phyloP scores from a whole-genome alignment of 2,329 filamentous ascomycete genomes.

The Penicillium sp. region DNA sequence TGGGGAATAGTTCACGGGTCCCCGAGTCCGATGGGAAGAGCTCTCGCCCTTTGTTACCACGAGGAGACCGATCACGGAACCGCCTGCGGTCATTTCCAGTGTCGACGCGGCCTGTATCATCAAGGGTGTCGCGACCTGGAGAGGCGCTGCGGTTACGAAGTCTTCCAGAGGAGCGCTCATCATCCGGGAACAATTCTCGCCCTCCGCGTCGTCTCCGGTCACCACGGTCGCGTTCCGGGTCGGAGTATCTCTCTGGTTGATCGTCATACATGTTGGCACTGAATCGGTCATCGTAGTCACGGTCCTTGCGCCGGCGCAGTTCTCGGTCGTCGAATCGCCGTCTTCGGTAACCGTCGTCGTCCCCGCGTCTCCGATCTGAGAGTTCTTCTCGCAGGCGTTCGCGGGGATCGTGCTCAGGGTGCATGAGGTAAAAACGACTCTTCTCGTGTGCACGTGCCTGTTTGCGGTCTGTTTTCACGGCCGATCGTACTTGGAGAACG shows the following conservation, averaged over 20 bases:
- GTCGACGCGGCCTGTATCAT: constrained; percentile 42
- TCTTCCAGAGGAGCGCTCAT: constrained; percentile 46
- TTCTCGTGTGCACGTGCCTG: constrained; percentile 74
- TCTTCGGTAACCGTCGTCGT: constrained; percentile 49
- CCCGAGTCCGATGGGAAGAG: constrained; percentile 60
- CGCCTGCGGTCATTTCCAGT: constrained; percentile 39
- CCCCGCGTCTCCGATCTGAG: constrained; percentile 48
- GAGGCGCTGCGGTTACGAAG: constrained; percentile 65
- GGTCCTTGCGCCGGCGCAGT: constrained; percentile 45
- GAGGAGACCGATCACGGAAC: constrained; percentile 50
- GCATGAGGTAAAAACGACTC: constrained; percentile 89
- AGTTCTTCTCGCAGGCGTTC: constrained; percentile 66
- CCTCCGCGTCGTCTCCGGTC: constrained; percentile 35
- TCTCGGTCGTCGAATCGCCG: constrained; percentile 67
- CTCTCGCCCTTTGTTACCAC: constrained; percentile 55
- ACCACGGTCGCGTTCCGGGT: constrained; percentile 34
- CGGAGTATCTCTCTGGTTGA: constrained; percentile 38
- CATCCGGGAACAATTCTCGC: constrained; percentile 46
- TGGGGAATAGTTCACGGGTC: constrained; percentile 54
- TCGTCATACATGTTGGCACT: constrained; percentile 86
- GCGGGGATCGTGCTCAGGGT: constrained; percentile 85
- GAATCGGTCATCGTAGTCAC: constrained; percentile 63
- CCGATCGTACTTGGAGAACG: constrained; percentile 72
- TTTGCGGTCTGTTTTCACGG: constrained; percentile 78
- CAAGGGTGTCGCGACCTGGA: constrained; percentile 58